Conservation (phyloP, 352 stramenopile species). For the Plasmopara viticola region DNA sequence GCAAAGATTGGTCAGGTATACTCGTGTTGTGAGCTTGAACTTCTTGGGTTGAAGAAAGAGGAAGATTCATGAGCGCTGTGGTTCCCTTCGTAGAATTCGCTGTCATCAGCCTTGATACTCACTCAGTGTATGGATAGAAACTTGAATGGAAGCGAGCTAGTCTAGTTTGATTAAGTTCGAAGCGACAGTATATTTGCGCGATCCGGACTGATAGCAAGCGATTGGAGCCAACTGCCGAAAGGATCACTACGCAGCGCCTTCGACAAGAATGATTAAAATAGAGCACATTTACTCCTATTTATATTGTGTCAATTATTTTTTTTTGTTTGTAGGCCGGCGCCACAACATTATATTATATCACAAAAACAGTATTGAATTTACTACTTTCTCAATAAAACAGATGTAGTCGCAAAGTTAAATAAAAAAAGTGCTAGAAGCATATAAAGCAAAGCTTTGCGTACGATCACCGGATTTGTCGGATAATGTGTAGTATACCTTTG, state of each 20-base stretch:
- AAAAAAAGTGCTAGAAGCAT: no score
- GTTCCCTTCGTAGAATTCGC: slow-evolving; percentile 16
- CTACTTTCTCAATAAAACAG: no score
- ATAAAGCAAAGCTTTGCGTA: no score
- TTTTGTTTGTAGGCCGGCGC: neutral
- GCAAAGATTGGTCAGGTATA: slow-evolving; percentile 16
- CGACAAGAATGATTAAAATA: slow-evolving; percentile 20
- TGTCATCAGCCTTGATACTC: slow-evolving; percentile 17
- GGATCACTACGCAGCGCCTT: slow-evolving; percentile 17
- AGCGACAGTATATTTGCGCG: slow-evolving; percentile 8
- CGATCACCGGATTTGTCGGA: no score
- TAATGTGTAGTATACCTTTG: no score
- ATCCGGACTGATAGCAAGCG: slow-evolving; percentile 3
- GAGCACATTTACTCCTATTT: slow-evolving; percentile 24
- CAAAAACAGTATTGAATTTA: neutral
- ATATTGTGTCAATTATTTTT: slow-evolving; percentile 9
- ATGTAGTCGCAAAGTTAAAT: no score
- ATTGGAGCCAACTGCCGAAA: slow-evolving; percentile 13
- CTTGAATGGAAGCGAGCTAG: slow-evolving; percentile 5
- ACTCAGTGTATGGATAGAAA: neutral
- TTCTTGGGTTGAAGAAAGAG: slow-evolving; percentile 12
- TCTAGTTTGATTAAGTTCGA: slow-evolving; percentile 11
- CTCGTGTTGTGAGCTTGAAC: slow-evolving; percentile 12
- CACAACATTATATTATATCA: neutral
- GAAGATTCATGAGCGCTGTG: slow-evolving; percentile 20